Evolutionary conservation across 1,139 yeast species (phyloP), one percentile per base, ranked within the genome.

Genomic region (Geotrichum restrictum): DNA sequence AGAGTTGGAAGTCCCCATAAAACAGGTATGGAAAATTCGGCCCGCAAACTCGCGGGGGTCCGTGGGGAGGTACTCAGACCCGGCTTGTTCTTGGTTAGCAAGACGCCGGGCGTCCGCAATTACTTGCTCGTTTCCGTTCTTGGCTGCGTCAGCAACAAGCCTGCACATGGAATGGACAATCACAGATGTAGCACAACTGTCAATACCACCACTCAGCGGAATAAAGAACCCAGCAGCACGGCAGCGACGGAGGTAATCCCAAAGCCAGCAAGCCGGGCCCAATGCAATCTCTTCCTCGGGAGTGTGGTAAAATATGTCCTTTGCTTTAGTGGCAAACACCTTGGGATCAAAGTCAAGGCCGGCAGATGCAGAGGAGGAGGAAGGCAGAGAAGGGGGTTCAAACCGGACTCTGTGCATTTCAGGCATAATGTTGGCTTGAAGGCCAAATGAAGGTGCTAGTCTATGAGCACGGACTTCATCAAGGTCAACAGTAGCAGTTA

Each of bases 261-360:
- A 93, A 59, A 93, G 70, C 99, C 99, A 93, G 68, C 98, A 93
- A 0, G 99, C 98, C 1, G 98, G 99, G 0, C 98, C 98, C 49
- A 87, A 74, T 0, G 98, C 98, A 58, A 93, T 91, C 69, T 93
- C 99, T 68, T 93, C 97, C 64, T 89, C 95, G 1, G 98, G 96
- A 2, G 74, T 66, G 68, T 87, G 95, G 63, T 85, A 85, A 46
- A 74, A 75, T 40, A 85, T 76, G 3, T 74, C 74, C 33, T 71
- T 67, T 11, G 60, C 49, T 1, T 65, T 56, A 0, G 95, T 72
- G 16, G 97, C 96, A n/a, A 62, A 70, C n/a, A 86, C 69, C 1
- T 64, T 63, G 16, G 86, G 81, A 66, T 88, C 80, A 62, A 86
- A 86, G 34, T 80, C 76, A 45, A 78, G 52, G 10, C 45, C 36